Evolutionary conservation across 2,329 filamentous ascomycete species (phyloP).

Genomic region (Neofusicoccum laricinum): DNA sequence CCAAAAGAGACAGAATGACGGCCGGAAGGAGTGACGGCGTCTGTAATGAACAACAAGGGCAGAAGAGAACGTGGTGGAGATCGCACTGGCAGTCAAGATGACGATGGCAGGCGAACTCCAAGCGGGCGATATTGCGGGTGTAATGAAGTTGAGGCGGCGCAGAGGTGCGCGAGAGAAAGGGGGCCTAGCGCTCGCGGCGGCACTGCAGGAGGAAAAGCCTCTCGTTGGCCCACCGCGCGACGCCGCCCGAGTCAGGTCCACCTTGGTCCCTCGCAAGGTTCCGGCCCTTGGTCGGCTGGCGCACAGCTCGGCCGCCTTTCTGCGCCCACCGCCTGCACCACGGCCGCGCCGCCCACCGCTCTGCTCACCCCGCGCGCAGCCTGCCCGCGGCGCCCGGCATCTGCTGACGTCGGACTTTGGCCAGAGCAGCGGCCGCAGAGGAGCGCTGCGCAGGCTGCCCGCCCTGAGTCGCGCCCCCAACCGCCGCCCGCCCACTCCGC

Average conservation of each 20-base stretch:
- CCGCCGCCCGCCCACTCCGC: background rate
- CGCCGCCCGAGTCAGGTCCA: background rate
- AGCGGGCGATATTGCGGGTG: conserved; percentile 22
- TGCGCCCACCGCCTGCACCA: background rate
- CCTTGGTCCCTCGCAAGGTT: background rate
- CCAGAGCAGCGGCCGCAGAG: background rate
- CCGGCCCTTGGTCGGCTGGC: background rate
- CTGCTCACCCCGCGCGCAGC: background rate
- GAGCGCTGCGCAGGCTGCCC: background rate
- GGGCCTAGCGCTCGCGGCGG: conserved; percentile 16
- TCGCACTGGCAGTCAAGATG: conserved; percentile 34
- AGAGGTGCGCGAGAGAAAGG: conserved; percentile 15
- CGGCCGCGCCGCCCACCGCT: conserved; percentile 1
- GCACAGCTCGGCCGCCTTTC: background rate
- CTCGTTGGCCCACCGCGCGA: background rate
- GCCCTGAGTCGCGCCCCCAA: background rate
- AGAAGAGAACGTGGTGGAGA: conserved; percentile 36
- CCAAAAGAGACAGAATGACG: conserved; percentile 32
- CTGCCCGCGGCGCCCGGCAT: background rate
- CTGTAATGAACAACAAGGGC: conserved; percentile 36
- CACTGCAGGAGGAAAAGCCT: background rate
- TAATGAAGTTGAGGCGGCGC: conserved; percentile 20
- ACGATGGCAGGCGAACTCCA: conserved; percentile 34
- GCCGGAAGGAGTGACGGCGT: conserved; percentile 43
- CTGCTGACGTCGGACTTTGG: conserved; percentile 7